Evolutionary conservation across 352 stramenopile genomes (phyloP), one percentile per base, ranked within the genome.

Genomic region (Phytopythium chamaehyphon): DNA sequence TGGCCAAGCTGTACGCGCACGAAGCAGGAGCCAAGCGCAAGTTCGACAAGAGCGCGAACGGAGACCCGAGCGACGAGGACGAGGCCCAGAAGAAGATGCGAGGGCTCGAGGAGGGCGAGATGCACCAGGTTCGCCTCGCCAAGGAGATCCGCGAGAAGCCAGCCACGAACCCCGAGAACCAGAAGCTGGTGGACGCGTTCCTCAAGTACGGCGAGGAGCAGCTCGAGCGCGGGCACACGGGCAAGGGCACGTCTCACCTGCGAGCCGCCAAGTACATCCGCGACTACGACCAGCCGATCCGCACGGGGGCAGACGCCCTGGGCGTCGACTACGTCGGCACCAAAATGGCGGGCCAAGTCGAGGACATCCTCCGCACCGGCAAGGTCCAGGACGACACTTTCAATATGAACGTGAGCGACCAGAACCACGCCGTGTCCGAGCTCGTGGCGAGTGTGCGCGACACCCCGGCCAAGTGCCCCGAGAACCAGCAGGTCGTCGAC

Each of bases 181-280:
- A 92, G 38, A 85, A 86, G 57, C 73, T 92, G 16, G 78, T 90
- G 26, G 72, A 92, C 51, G 81, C 73, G 7, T 90, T 92, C 47
- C 55, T 72, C 1, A 66, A 73, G 16, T 92, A 90, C 35, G 81
- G 75, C 14, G 70, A 79, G 49, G 42, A 69, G 2, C 78, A 92
- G 40, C 57, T 88, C 0, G 58, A 80, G 26, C 64, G 50, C 6
- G 81, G 81, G 1, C 81, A 92, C 59, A 90, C 81, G 6, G 81
- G 81, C 52, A 90, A 92, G 51, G 81, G 77, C 10, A 70, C 86
- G 12, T 76, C 76, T 3, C 78, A 89, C 51, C 52, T 92, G 49
- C 78, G 78, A 3, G 78, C 81, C 10, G 81, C 81, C n/a, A 54
- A 71, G 22, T 57, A 74, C 31, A 88, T 89, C 42, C 73, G 73